Base-by-base conservation (phyloP, 2,329 filamentous ascomycete species). In the Neoarthrinium moseri region DNA sequence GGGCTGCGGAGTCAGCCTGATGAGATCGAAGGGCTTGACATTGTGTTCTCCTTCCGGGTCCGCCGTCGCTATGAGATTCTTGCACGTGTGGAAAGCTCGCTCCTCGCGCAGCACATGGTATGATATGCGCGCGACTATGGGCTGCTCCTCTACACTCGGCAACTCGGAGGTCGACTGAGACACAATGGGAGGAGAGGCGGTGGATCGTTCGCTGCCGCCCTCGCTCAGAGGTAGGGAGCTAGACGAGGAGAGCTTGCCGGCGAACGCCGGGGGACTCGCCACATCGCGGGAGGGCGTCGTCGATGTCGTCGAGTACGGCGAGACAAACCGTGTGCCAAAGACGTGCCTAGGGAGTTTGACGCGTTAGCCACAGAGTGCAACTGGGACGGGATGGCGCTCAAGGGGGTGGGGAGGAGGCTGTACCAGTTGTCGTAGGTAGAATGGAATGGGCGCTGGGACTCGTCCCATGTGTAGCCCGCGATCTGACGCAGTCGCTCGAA, bases 351-450 rank as follows among this genome's bases (percentile, higher is more conserved):
- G 53, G 38, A 43, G 47, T 44, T n/a, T 45, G 48, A 41, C 52
- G 42, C 40, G 55, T 53, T 35, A 51, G 47, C 50, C 47, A 53
- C 47, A 48, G 18, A 15, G 17, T 22, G 4, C 6, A 7, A 17
- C 17, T 12, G 24, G n/a, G 29, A 33, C 33, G 27, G 8, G 42
- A 49, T 33, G 51, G 47, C 36, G 43, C 26, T 7, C 8, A 13
- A 41, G 46, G 44, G 41, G 34, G 17, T 13, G 34, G 41, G 33
- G 17, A 30, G 37, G 20, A n/a, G n/a, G n/a, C n/a, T 6, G 68
- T 71, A 83, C 90, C 91, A 97, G 71, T 91, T 91, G 65, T 95
- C 90, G 68, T 96, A 96, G 57, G 84, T 89, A 41, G 80, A 79
- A 60, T 84, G 82, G 46, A 78, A 71, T 10, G 80, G 80, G 21